Evolutionary conservation across 768 basidiomycete genomes (phyloP), one percentile per base, ranked within the genome.

Genomic region (Leccinum ochraceum): DNA sequence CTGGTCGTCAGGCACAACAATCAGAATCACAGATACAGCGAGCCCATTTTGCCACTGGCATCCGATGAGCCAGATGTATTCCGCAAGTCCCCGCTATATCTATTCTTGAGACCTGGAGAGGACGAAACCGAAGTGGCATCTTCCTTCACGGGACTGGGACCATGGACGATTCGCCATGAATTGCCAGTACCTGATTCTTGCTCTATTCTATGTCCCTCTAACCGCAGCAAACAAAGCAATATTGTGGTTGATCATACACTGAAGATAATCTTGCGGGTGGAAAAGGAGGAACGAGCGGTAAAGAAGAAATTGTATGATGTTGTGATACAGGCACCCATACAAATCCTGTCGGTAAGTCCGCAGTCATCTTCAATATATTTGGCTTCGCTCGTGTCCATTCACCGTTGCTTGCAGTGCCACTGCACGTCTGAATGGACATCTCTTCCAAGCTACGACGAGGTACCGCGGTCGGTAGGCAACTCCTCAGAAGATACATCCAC

Each of bases 281-380:
- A 94, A 74, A 81, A 89, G 24, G 92, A 93, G 63, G 87, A 92
- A 67, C 65, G 70, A 22, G 77, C 80, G 16, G 89, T 90, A 37
- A 89, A 83, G 74, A 81, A 85, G 64, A 96, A 92, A 76, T 73
- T 92, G 67, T 94, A 89, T 72, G 95, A 95, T 71, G 92, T 95
- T 65, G 85, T 90, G 30, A 84, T 95, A 60, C 89, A 94, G 71
- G 86, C 86, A 0, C 94, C 94, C 0, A 81, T 97, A 39, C 88
- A 92, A 58, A 86, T 98, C 53, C 84, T 97, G 56, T 95, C 95
- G 17, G 92, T 93, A 62, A 78, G 89, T 79, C 13, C 36, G 16
- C 30, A n/a, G n/a, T n/a, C n/a, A 26, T 56, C 22, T 54, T 54
- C 37, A 10, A 48, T 37, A 17, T 6, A 48, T 58, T 14, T 28